A percentile compares a stretch with the other conserved stretches of the same genome.
These are phyloP conservation scores for Tricharina praecox DNA, from an alignment of 495 filamentous ascomycete genomes.

Conservation along the genomic window DNA sequence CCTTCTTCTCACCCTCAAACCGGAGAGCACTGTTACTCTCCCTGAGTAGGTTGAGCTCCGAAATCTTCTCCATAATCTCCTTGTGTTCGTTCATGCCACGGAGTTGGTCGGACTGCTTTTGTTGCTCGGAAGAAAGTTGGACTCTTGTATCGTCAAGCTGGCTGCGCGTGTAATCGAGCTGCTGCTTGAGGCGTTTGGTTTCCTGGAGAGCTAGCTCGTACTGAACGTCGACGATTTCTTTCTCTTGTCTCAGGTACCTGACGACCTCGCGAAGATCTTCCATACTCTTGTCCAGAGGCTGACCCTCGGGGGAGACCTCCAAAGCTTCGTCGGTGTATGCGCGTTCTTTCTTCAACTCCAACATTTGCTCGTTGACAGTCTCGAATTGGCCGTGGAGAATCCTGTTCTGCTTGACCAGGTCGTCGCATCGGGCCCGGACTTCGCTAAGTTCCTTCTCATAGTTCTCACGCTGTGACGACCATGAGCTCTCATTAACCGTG, in stretches of 20 bases:
- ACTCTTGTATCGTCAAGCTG: slow-evolving; percentile 74
- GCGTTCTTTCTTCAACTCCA: slow-evolving; percentile 56
- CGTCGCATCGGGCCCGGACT: slow-evolving; percentile 56
- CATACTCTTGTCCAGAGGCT: slow-evolving; percentile 31
- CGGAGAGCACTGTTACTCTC: slow-evolving; percentile 82
- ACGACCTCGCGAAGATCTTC: slow-evolving; percentile 77
- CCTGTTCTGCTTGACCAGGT: slow-evolving; percentile 69
- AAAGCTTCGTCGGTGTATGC: slow-evolving; percentile 34
- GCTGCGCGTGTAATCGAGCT: slow-evolving; percentile 67
- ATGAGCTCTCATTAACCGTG: slow-evolving; percentile 66
- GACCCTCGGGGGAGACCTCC: slow-evolving; percentile 29
- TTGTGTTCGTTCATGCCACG: slow-evolving; percentile 58
- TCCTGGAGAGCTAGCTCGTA: slow-evolving; percentile 77
- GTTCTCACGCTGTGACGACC: slow-evolving; percentile 59
- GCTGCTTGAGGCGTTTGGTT: slow-evolving; percentile 68
- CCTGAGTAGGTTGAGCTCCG: slow-evolving; percentile 83
- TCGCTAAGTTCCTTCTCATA: slow-evolving; percentile 74
- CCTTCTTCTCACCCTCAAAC: slow-evolving; percentile 63
- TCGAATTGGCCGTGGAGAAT: slow-evolving; percentile 79
- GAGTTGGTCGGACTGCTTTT: slow-evolving; percentile 53
- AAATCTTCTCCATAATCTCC: slow-evolving; percentile 80
- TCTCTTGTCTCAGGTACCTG: slow-evolving; percentile 80
- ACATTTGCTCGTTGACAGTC: slow-evolving; percentile 58
- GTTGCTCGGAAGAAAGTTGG: slow-evolving; percentile 74
- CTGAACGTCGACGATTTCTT: slow-evolving; percentile 93